Base-by-base conservation (phyloP, 2,329 filamentous ascomycete species). In the Claviceps maximensis region DNA sequence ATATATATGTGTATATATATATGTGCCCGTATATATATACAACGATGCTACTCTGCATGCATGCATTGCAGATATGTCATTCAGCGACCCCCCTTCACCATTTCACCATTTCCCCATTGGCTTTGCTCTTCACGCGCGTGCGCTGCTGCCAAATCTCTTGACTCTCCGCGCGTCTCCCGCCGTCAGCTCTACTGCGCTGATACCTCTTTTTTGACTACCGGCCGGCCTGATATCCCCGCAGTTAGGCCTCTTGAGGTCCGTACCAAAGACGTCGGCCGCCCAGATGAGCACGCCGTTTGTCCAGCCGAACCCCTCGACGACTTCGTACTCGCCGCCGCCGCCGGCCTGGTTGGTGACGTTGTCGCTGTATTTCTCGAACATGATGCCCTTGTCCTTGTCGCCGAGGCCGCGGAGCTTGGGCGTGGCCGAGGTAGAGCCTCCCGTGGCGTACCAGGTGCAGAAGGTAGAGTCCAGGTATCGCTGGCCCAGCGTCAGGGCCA, bases 221-320 rank as follows among this genome's bases (percentile, higher is more conserved):
- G 71, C 72, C 0, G 73, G 68, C 50, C 69, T 65, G 42, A 79
- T 68, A 50, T 78, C 69, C 8, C 74, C 75, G 56, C 78, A 82
- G 47, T 82, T 69, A 0, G 82, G 82, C 27, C 75, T 68, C 58
- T 63, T 71, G 54, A 86, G 63, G 58, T 73, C 66, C 59, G 74
- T 70, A 13, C 72, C 76, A 66, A 86, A 86, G 8, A 72, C 73
- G 59, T 86, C 83, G 9, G 75, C 80, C 1, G 75, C 71, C 81
- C 82, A 86, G 51, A 86, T 78, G 31, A 86, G 64, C 51, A 85
- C 81, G 31, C 83, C 83, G 58, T 86, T 86, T 1, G 78, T 80
- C 83, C 83, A 86, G 7, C 82, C 83, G 58, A 86, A 86, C 1
- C 83, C 82, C 66, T 84, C 79, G 2, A 84, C 82, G 6, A 86